phyloP scores from a whole-genome alignment of 441 rosid species.

The Euphorbia schlechtendalii region DNA sequence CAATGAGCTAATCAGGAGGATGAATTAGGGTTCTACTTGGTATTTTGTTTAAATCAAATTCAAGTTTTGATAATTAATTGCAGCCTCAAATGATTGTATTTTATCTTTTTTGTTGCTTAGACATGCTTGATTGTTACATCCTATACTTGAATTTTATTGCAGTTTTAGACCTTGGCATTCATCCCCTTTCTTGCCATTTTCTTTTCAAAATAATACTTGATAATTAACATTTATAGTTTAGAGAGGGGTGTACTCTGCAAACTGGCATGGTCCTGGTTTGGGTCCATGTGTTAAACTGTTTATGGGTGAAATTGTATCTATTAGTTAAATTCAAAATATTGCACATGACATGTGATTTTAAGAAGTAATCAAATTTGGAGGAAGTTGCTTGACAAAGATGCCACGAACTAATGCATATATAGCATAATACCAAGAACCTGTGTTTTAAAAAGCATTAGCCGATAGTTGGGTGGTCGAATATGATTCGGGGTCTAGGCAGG shows the following conservation, averaged over 20 bases:
- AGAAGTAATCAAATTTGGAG: not conserved
- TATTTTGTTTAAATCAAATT: not conserved
- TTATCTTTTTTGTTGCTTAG: not conserved
- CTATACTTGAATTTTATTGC: not conserved
- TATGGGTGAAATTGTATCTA: too few relatives aligned
- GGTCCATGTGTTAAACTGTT: too few relatives aligned
- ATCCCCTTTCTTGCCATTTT: not conserved
- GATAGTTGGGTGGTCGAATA: too few relatives aligned
- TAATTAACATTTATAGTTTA: too few relatives aligned
- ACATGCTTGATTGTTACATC: not conserved
- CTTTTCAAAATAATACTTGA: not conserved
- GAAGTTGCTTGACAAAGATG: not conserved
- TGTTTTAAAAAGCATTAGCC: too few relatives aligned
- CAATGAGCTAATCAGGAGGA: constrained; percentile 64
- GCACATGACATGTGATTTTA: not conserved
- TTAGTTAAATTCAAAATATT: too few relatives aligned
- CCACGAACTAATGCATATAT: too few relatives aligned
- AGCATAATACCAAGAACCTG: too few relatives aligned
- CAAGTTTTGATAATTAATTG: not conserved
- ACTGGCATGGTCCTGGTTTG: too few relatives aligned
- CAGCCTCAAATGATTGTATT: not conserved
- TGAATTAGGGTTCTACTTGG: constrained; percentile 37
- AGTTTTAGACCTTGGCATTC: not conserved
- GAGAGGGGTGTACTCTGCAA: too few relatives aligned
- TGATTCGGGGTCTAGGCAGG: too few relatives aligned